Conservation (phyloP, 306 rosid genomes). For the Quercus gilva region DNA sequence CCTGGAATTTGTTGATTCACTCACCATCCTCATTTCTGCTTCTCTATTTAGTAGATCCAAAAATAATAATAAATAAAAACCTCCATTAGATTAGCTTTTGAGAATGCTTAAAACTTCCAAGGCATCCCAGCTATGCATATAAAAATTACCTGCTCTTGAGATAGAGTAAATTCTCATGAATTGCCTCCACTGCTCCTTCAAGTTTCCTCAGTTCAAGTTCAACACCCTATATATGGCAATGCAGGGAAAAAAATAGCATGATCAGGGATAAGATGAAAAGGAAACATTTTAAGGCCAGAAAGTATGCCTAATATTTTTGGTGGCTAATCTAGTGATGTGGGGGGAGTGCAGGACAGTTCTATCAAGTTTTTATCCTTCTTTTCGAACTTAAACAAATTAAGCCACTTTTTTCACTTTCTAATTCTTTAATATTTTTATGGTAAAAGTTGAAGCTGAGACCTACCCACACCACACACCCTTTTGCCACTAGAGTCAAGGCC, state of each 20-base stretch:
- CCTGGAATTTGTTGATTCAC: conserved; percentile 72
- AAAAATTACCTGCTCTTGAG: conserved; percentile 67
- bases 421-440: background rate
- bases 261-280: background rate
- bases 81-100: background rate
- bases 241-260: conserved; percentile 5
- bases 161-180: conserved; percentile 78
- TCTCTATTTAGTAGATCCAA: conserved; percentile 41
- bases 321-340: background rate
- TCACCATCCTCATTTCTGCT: conserved; percentile 81
- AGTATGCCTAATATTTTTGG: background rate
- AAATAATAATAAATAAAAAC: background rate
- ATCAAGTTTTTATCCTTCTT: background rate
- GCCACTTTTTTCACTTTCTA: background rate
- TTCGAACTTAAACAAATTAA: background rate
- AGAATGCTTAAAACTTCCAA: background rate
- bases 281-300: background rate
- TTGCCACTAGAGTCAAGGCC: too few relatives aligned
- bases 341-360: background rate
- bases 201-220: conserved; percentile 91
- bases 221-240: conserved; percentile 50
- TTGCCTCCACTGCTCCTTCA: conserved; percentile 87
- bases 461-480: background rate
- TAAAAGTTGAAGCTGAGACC: background rate
- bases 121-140: background rate